These are phyloP conservation scores for Thozetella sp. DNA, from an alignment of 495 filamentous ascomycete species.

Conservation along the genomic window DNA sequence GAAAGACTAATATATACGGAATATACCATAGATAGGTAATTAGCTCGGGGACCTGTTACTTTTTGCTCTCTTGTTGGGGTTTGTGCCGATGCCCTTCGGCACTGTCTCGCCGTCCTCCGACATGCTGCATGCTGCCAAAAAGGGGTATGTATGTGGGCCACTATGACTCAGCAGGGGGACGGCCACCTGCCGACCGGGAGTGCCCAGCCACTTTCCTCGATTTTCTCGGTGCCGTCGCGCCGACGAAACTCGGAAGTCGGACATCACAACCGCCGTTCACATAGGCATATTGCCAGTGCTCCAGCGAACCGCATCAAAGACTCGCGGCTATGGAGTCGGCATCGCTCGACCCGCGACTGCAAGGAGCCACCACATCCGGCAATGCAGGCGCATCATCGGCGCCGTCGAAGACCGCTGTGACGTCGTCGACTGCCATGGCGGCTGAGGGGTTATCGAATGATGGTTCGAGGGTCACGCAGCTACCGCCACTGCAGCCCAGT, in stretches of 20 bases:
- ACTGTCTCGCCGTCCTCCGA: too few species aligned
- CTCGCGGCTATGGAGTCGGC: constrained; percentile 13
- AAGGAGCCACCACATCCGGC: constrained; percentile 4
- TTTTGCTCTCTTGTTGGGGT: too few species aligned
- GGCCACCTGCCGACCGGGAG: too few species aligned
- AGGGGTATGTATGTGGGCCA: too few species aligned
- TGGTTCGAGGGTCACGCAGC: background rate
- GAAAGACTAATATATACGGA: too few species aligned
- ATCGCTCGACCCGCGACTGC: constrained; percentile 19
- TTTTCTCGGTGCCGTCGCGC: background rate
- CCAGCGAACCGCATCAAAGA: background rate
- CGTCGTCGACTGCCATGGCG: background rate
- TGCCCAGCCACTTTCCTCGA: background rate
- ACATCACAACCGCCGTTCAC: constrained; percentile 1
- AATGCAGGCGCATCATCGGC: background rate
- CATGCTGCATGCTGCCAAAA: too few species aligned
- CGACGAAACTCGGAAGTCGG: background rate
- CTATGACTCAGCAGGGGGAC: too few species aligned
- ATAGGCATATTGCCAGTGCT: background rate
- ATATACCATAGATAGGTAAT: too few species aligned
- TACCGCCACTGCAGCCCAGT: background rate
- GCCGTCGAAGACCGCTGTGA: background rate
- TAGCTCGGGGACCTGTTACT: too few species aligned
- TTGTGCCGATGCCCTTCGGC: too few species aligned
- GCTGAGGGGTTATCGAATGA: background rate